Conservation (phyloP, 1,284 basidiomycete genomes). For the Ustilago trichophora region DNA sequence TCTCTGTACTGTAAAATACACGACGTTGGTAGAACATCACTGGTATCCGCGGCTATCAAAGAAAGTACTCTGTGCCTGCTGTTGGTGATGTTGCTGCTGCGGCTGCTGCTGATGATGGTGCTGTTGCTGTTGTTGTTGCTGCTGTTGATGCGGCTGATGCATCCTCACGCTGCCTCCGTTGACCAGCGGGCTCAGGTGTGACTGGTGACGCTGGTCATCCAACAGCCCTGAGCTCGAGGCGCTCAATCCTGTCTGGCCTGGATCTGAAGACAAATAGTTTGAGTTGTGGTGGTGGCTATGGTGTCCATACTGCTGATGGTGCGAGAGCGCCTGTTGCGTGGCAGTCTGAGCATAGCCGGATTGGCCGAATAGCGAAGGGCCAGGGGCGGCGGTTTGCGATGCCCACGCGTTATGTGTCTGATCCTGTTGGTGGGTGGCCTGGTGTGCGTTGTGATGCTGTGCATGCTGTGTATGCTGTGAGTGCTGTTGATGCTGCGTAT, state of each 20-base stretch:
- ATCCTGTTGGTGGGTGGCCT: conserved; percentile 22
- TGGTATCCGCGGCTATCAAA: conserved; percentile 35
- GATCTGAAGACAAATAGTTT: conserved; percentile 31
- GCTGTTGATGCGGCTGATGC: conserved; percentile 24
- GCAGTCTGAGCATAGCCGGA: conserved; percentile 18
- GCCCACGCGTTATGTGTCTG: conserved; percentile 39
- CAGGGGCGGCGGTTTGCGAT: conserved; percentile 21
- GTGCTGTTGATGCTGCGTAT: conserved; percentile 25
- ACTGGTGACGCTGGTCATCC: conserved; percentile 35
- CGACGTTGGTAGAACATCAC: too few relatives aligned
- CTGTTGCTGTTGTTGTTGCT: conserved; percentile 2
- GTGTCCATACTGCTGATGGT: conserved; percentile 33
- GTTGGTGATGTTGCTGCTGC: conserved; percentile 18
- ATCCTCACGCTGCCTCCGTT: conserved; percentile 38
- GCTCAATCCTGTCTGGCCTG: conserved; percentile 22
- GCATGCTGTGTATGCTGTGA: conserved; percentile 17
- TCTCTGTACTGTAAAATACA: too few relatives aligned
- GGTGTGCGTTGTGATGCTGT: conserved; percentile 26
- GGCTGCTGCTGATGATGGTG: conserved; percentile 18
- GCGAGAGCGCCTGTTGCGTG: conserved; percentile 16
- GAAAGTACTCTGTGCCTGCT: conserved; percentile 19
- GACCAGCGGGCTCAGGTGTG: conserved; percentile 40
- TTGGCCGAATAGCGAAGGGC: conserved; percentile 33
- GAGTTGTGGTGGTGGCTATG: conserved; percentile 42
- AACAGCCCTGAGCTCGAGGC: conserved; percentile 25